Percentiles rank a stretch among this genome's conserved stretches.
These are phyloP conservation scores for Ceratocystis lukuohia DNA, from an alignment of 2,329 filamentous ascomycete species.

Conservation along the genomic window DNA sequence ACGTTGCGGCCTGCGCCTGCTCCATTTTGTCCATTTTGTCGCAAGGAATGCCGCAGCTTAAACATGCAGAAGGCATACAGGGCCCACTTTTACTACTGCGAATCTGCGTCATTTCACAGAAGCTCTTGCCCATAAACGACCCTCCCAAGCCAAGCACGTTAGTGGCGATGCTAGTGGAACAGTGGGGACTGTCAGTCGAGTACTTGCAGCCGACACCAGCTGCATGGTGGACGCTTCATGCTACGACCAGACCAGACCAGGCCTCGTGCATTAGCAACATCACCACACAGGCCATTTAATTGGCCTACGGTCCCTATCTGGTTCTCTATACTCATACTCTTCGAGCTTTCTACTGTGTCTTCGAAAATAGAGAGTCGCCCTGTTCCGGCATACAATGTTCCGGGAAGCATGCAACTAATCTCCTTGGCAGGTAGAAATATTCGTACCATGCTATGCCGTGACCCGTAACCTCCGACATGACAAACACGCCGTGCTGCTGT, in stretches of 20 bases:
- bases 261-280: neutral
- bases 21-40: neutral
- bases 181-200: neutral
- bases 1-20: neutral
- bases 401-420: constrained; percentile 30
- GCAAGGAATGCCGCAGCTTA: neutral
- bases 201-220: neutral
- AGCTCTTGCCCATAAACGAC: constrained; percentile 17
- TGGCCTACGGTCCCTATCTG: neutral
- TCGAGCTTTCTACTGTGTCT: neutral
- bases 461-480: constrained; percentile 38
- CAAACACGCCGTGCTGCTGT: constrained; percentile 28
- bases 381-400: constrained; percentile 26
- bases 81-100: constrained; percentile 1
- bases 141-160: neutral
- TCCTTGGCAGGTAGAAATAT: constrained; percentile 31
- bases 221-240: neutral
- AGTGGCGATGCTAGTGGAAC: constrained; percentile 1
- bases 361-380: constrained; percentile 13
- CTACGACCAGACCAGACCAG: neutral
- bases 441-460: constrained; percentile 42
- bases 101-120: constrained; percentile 10
- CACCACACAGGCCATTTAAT: no score
- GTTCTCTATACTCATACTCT: constrained; percentile 1
- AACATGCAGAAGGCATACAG: neutral